Evolutionary conservation across 2,329 filamentous ascomycete species (phyloP).

Genomic region (Aspergillus neotritici): DNA sequence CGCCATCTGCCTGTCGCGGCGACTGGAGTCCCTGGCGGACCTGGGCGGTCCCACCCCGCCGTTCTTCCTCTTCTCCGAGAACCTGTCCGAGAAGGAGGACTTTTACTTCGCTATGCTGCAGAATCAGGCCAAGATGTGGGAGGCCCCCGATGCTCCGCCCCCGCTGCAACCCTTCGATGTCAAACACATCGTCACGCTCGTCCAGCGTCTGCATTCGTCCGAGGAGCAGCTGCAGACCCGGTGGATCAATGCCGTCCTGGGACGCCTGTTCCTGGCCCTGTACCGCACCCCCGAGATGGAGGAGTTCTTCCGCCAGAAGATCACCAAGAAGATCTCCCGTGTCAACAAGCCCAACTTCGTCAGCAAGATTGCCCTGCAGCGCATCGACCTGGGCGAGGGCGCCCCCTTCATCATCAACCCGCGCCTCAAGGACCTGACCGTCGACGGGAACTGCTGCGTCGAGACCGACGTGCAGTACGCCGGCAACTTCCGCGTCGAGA

Average conservation of each 20-base stretch:
- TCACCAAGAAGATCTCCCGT: constrained; percentile 91
- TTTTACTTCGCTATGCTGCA: constrained; percentile 91
- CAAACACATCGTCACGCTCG: constrained; percentile 79
- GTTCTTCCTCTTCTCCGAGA: constrained; percentile 92
- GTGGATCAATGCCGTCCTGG: constrained; percentile 89
- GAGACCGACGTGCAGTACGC: constrained; percentile 85
- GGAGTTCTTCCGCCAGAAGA: constrained; percentile 71
- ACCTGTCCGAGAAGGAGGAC: constrained; percentile 93
- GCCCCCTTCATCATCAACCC: constrained; percentile 87
- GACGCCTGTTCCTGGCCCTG: constrained; percentile 78
- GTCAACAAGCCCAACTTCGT: constrained; percentile 90
- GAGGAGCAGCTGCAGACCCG: constrained; percentile 85
- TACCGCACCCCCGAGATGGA: constrained; percentile 82
- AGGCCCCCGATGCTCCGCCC: constrained; percentile 55
- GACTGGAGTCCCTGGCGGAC: constrained; percentile 49
- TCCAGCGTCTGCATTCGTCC: constrained; percentile 84
- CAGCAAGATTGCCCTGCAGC: constrained; percentile 73
- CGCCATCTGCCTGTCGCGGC: constrained; percentile 73
- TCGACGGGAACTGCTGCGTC: constrained; percentile 82
- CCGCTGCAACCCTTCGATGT: constrained; percentile 71
- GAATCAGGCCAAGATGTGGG: constrained; percentile 68
- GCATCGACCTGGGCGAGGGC: constrained; percentile 78
- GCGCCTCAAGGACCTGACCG: constrained; percentile 77
- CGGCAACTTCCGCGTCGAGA: constrained; percentile 82
- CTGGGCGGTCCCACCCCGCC: constrained; percentile 62